A percentile compares a stretch with the other conserved stretches of the same genome.
phyloP scores from a whole-genome alignment of 345 rosid species.

The Angophora floribunda region DNA sequence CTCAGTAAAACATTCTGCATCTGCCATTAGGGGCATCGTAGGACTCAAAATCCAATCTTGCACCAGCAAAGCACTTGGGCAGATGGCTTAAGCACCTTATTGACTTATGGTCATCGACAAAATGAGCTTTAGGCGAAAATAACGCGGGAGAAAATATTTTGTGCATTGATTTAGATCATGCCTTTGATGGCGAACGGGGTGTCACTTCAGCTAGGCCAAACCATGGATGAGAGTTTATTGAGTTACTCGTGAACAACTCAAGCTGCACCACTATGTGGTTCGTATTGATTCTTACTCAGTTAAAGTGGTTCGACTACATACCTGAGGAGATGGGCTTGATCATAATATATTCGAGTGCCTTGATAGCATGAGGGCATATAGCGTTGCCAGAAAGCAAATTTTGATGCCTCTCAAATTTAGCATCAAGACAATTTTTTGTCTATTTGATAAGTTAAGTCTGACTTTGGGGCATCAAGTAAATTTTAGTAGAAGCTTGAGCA shows the following conservation, averaged over 20 bases:
- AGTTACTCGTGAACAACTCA: background rate
- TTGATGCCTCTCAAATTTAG: background rate
- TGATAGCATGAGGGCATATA: background rate
- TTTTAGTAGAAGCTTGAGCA: background rate
- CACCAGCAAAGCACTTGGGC: background rate
- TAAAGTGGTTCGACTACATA: background rate
- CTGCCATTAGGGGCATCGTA: no score
- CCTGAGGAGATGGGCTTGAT: background rate
- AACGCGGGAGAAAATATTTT: background rate
- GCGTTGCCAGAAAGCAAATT: background rate
- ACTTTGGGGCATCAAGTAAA: background rate
- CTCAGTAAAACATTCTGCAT: no score
- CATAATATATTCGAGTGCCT: background rate
- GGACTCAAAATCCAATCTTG: no score
- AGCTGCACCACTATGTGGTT: background rate
- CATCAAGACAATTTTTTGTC: background rate
- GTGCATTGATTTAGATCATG: background rate
- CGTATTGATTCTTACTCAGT: background rate
- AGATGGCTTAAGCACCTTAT: background rate
- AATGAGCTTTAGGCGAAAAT: background rate
- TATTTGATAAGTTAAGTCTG: background rate
- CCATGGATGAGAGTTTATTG: background rate
- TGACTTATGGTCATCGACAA: background rate
- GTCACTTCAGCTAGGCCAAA: background rate
- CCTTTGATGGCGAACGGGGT: fast-evolving